Evolutionary conservation across 176 grass and related monocot species (phyloP).

Genomic region (Sorghum bicolor): DNA sequence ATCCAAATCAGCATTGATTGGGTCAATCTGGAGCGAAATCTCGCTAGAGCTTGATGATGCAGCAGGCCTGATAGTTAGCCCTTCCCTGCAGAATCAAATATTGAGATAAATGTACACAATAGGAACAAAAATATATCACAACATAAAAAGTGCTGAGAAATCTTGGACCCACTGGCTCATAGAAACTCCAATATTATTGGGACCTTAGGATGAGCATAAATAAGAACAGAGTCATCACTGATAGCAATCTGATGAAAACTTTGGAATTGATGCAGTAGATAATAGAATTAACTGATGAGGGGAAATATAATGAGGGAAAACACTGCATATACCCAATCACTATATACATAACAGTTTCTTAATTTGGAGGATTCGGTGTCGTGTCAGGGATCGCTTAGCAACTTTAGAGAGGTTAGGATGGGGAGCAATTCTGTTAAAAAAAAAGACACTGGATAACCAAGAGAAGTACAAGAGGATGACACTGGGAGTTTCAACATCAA

Average conservation of each 20-base stretch:
- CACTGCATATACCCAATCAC: neutral
- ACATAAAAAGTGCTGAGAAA: neutral
- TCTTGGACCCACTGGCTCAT: neutral
- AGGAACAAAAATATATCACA: neutral
- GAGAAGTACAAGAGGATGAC: neutral
- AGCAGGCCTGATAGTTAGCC: constrained; percentile 42
- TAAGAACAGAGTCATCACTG: neutral
- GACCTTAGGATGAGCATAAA: neutral
- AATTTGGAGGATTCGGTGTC: neutral
- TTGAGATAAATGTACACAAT: neutral
- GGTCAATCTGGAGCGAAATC: constrained; percentile 75
- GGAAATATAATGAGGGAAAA: neutral
- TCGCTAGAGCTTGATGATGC: constrained; percentile 54
- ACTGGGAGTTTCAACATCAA: neutral
- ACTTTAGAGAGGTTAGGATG: neutral
- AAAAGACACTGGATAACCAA: neutral
- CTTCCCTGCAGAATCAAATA: constrained; percentile 45
- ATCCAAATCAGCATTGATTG: constrained; percentile 63
- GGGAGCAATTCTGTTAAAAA: neutral
- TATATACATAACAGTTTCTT: neutral
- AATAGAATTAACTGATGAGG: neutral
- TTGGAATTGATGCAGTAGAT: neutral
- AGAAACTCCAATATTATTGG: neutral
- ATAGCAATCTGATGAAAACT: neutral
- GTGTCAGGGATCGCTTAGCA: neutral